Evolutionary conservation across 441 rosid genomes (phyloP).

Genomic region (Eutrema salsugineum): DNA sequence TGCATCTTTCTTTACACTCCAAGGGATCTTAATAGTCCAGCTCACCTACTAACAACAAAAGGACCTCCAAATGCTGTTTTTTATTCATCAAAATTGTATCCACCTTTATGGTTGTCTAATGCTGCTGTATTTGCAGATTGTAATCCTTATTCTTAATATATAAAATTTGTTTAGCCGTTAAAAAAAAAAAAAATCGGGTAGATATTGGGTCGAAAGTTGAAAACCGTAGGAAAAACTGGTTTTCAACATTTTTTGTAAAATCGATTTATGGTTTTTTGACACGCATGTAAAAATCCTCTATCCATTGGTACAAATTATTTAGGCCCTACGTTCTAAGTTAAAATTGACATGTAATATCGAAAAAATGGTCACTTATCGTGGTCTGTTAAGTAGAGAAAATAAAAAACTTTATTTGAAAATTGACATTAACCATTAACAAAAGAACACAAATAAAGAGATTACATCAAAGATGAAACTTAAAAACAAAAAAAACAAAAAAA

Average conservation of each 20-base stretch:
- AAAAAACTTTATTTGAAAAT: neutral
- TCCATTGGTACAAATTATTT: neutral
- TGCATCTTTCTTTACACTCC: no score
- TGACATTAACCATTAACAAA: constrained; percentile 20
- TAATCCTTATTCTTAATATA: no score
- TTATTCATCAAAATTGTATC: no score
- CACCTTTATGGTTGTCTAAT: no score
- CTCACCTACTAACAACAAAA: no score
- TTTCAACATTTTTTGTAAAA: no score
- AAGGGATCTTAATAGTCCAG: no score
- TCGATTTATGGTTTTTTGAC: no score
- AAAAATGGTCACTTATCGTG: neutral
- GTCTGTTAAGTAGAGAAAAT: neutral
- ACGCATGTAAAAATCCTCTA: neutral
- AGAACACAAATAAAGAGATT: constrained; percentile 1
- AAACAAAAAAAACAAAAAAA: neutral
- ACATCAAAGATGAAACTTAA: constrained; percentile 9
- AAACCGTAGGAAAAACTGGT: neutral
- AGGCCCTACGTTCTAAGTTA: neutral
- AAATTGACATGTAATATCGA: neutral
- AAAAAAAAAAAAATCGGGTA: no score
- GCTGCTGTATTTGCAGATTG: no score
- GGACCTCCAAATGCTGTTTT: no score
- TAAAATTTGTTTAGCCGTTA: no score
- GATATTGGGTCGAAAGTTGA: neutral